Conservation (phyloP, 176 grass and related monocot genomes). For the Oryza longistaminata region DNA sequence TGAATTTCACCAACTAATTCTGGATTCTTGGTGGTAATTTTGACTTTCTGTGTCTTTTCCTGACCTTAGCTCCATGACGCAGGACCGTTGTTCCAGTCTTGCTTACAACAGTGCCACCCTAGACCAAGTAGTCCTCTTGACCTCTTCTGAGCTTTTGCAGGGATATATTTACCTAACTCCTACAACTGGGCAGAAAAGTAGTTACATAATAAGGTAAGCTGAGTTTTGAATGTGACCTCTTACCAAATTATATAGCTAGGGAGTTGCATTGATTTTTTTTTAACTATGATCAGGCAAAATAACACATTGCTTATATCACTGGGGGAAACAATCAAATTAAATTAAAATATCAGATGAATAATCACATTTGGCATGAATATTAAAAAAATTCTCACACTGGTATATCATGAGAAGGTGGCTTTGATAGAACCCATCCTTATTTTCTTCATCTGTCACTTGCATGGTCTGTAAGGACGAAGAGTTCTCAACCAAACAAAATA, state of each 20-base stretch:
- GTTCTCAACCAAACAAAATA: not conserved
- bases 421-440: too few relatives aligned
- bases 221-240: not conserved
- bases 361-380: not conserved
- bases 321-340: not conserved
- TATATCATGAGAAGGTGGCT: not conserved
- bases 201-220: not conserved
- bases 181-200: not conserved
- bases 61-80: not conserved
- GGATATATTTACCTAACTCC: not conserved
- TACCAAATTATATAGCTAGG: not conserved
- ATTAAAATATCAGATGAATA: not conserved
- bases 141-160: not conserved
- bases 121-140: not conserved
- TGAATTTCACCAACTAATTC: not conserved
- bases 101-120: not conserved
- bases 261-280: not conserved
- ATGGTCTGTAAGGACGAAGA: not conserved
- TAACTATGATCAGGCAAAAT: not conserved
- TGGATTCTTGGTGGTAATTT: not conserved
- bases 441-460: not conserved
- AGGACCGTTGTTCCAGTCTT: not conserved
- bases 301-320: not conserved
- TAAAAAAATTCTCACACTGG: not conserved
- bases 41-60: too few relatives aligned